phyloP scores from a whole-genome alignment of 208 protist genomes.

The Leishmania arabica region DNA sequence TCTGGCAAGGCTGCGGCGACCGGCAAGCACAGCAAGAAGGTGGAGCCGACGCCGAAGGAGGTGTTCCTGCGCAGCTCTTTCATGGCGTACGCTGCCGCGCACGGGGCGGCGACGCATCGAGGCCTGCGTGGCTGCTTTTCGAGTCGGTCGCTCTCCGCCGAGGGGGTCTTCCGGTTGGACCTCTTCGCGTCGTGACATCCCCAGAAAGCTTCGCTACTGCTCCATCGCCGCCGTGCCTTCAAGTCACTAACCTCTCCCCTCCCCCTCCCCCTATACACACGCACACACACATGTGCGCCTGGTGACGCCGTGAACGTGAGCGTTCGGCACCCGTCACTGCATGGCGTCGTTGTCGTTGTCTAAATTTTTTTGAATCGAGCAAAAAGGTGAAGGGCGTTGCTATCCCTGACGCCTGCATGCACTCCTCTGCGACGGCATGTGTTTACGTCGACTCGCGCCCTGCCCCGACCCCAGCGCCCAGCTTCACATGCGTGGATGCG shows the following conservation, averaged over 20 bases:
- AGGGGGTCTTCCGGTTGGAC: slow-evolving; percentile 44
- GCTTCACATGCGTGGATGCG: background rate
- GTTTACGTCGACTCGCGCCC: background rate
- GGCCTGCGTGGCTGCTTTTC: slow-evolving; percentile 14
- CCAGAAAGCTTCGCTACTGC: background rate
- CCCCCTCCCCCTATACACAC: background rate
- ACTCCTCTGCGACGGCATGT: background rate
- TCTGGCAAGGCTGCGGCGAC: slow-evolving; percentile 1
- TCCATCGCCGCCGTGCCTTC: background rate
- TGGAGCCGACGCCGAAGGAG: slow-evolving; percentile 29
- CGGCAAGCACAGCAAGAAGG: slow-evolving; percentile 4
- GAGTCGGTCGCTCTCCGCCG: slow-evolving; percentile 28
- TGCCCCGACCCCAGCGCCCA: background rate
- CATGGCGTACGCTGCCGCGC: slow-evolving; percentile 8
- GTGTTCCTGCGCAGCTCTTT: slow-evolving; percentile 31
- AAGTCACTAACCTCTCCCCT: background rate
- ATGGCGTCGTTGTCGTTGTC: background rate
- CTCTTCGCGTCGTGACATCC: slow-evolving; percentile 24
- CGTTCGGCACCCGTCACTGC: background rate
- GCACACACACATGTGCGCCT: background rate
- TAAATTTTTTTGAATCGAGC: background rate
- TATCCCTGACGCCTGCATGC: background rate
- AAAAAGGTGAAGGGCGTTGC: background rate
- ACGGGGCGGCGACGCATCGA: slow-evolving; percentile 10
- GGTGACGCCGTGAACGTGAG: background rate